Evolutionary conservation across 352 stramenopile species (phyloP), one percentile per base, ranked within the genome.

Genomic region (Globisporangium spiculum): DNA sequence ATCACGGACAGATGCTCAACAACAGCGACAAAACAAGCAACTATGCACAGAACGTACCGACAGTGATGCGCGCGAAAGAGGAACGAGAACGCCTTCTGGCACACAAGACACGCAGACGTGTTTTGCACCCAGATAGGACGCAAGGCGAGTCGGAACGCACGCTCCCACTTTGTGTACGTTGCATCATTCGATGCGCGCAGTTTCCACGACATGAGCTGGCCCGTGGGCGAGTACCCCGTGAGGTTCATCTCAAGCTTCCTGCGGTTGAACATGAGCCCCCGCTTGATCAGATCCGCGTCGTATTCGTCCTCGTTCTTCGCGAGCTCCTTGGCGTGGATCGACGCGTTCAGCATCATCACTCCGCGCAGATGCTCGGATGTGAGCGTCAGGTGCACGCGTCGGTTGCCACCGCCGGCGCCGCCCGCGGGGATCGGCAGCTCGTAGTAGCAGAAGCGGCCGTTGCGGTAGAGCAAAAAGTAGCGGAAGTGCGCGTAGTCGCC

Each of bases 361-460:
- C 87, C 87, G 27, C 87, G 87, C 65, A 95, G 59, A 59, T 95
- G 78, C 68, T 93, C 81, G 34, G 77, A 77, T 26, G 87, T 93
- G 63, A 93, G 83, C 63, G 85, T 93, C 4, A 93, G 68, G 56
- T 93, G 86, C 26, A 91, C 81, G 9, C 82, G 70, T 3, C 77
- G 73, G 1, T 63, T 69, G 1, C 75, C 75, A 10, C 75, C 14
- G 26, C 26, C 55, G 2, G 58, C 66, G 14, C 71, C 71, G 10
- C 53, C 56, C 4, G 78, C 69, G 22, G 80, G 79, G 70, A 95
- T 88, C 20, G 85, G 84, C 60, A 95, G 73, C 70, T 95, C 87
- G 70, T 95, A 95, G 75, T 95, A 95, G 79, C 86, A 93, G 68
- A 95, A 90, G 58, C 85, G 80, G 36, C 87, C 87, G 57, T 92